These are phyloP conservation scores for Porpolomopsis calyptriformis DNA, from an alignment of 768 basidiomycete species.

Conservation along the genomic window DNA sequence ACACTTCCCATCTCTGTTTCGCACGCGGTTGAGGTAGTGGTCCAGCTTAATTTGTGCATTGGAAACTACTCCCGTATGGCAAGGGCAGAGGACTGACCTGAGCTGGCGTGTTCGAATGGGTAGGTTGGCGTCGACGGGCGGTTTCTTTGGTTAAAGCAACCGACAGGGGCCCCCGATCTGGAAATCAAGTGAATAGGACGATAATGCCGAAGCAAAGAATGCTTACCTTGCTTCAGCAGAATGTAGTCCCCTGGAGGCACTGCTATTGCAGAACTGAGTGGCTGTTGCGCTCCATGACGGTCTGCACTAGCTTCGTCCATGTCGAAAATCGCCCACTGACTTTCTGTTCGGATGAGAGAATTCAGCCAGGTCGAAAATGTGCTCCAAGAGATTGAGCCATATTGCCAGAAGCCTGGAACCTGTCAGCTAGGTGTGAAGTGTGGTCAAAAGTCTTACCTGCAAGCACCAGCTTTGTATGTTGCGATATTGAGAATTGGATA, in stretches of 20 bases:
- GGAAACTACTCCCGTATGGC: background rate
- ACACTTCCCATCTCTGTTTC: conserved; percentile 11
- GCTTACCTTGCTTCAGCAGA: conserved; percentile 10
- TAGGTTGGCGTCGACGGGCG: conserved; percentile 12
- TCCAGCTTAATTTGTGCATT: conserved; percentile 7
- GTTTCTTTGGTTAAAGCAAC: conserved; percentile 8
- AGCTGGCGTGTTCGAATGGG: conserved; percentile 9
- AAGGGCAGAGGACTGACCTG: conserved; percentile 7
- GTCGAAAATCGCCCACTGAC: conserved; percentile 9
- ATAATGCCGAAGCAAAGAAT: conserved; percentile 1
- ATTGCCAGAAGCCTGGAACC: conserved; percentile 10
- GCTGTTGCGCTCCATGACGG: conserved; percentile 6
- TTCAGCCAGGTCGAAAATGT: conserved; percentile 7
- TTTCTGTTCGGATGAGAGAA: background rate
- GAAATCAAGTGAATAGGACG: conserved; percentile 3
- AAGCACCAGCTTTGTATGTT: too few relatives aligned
- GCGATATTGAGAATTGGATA: too few relatives aligned
- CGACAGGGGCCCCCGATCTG: conserved; percentile 8
- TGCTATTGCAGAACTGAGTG: conserved; percentile 6
- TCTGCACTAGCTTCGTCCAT: conserved; percentile 7
- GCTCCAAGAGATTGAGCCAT: conserved; percentile 9
- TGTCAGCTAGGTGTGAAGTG: background rate
- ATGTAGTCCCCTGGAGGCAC: conserved; percentile 11
- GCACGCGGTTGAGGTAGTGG: conserved; percentile 10
- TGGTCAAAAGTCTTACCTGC: conserved; percentile 3